A percentile compares a stretch with the other conserved stretches of the same genome.
phyloP scores from a whole-genome alignment of 352 stramenopile genomes.

The Pythium rishiriense region DNA sequence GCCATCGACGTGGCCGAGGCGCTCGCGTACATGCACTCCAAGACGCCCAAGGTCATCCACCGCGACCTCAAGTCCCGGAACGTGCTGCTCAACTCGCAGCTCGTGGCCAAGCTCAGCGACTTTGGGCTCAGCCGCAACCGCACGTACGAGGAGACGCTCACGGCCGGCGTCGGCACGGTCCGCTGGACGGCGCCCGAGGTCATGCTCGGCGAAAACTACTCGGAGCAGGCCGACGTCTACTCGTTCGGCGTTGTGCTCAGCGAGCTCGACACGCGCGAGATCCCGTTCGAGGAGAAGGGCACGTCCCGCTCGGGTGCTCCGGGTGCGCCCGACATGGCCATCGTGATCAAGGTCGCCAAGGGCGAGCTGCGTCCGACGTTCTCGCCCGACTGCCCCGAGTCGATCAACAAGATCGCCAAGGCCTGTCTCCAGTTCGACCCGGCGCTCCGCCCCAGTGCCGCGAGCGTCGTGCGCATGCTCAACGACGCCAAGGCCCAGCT shows the following conservation, averaged over 20 bases:
- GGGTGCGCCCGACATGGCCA: conserved; percentile 70
- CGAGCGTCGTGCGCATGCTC: conserved; percentile 77
- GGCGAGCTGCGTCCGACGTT: conserved; percentile 81
- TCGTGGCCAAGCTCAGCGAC: conserved; percentile 85
- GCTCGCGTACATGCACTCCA: conserved; percentile 84
- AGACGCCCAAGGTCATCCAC: conserved; percentile 80
- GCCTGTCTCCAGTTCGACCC: conserved; percentile 86
- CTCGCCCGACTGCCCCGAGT: conserved; percentile 34
- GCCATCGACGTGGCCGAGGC: conserved; percentile 81
- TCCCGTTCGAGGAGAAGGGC: conserved; percentile 87
- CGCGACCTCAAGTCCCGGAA: conserved; percentile 46
- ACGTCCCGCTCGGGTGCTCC: conserved; percentile 37
- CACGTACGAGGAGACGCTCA: conserved; percentile 86
- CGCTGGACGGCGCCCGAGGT: conserved; percentile 87
- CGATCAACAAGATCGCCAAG: conserved; percentile 62
- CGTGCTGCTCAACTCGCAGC: conserved; percentile 57
- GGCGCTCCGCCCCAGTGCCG: conserved; percentile 69
- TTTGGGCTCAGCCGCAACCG: conserved; percentile 83
- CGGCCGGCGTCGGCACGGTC: conserved; percentile 78
- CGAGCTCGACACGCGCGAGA: conserved; percentile 85
- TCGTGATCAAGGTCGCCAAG: conserved; percentile 81
- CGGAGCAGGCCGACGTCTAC: conserved; percentile 86
- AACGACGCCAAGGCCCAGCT: conserved; percentile 66
- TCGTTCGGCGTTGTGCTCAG: conserved; percentile 88
- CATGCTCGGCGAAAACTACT: conserved; percentile 88